Evolutionary conservation across 306 rosid genomes (phyloP).

Genomic region (Delonix regia): DNA sequence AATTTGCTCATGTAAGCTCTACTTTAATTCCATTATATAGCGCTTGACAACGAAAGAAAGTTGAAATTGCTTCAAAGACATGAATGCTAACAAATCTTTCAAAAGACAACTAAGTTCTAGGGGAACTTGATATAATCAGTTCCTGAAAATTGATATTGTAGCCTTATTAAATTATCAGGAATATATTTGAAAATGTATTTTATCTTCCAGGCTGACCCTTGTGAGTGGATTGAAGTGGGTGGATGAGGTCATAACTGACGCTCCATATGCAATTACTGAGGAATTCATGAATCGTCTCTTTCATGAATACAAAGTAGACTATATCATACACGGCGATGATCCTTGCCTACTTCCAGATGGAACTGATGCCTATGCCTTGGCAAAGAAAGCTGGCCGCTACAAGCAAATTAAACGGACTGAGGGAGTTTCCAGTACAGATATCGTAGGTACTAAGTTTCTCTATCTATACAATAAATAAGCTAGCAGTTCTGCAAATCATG

Average conservation of each 20-base stretch:
- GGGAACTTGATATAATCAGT: neutral
- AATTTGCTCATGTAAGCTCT: neutral
- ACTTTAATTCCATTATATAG: neutral
- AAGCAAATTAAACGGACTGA: conserved; percentile 98
- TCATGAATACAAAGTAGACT: conserved; percentile 91
- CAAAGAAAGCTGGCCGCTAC: conserved; percentile 96
- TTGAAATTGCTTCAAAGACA: neutral
- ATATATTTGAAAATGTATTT: conserved; percentile 17
- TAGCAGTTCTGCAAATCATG: conserved; percentile 6
- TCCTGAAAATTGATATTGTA: conserved; percentile 15
- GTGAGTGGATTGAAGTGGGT: conserved; percentile 99
- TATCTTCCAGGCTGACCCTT: conserved; percentile 72
- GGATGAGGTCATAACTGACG: conserved; percentile 93
- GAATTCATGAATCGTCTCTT: conserved; percentile 91
- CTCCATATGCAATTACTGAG: conserved; percentile 95
- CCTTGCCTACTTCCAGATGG: conserved; percentile 99
- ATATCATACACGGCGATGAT: conserved; percentile 98
- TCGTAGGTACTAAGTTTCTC: conserved; percentile 82
- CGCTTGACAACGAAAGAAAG: neutral
- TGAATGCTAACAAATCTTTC: neutral
- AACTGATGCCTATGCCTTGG: conserved; percentile 97
- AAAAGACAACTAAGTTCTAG: conserved; percentile 16
- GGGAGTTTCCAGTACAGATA: conserved; percentile 99
- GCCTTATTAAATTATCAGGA: conserved; percentile 12
- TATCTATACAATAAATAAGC: conserved; percentile 30